Base-by-base conservation (phyloP, 2,329 filamentous ascomycete species). In the Aciculosporium take region DNA sequence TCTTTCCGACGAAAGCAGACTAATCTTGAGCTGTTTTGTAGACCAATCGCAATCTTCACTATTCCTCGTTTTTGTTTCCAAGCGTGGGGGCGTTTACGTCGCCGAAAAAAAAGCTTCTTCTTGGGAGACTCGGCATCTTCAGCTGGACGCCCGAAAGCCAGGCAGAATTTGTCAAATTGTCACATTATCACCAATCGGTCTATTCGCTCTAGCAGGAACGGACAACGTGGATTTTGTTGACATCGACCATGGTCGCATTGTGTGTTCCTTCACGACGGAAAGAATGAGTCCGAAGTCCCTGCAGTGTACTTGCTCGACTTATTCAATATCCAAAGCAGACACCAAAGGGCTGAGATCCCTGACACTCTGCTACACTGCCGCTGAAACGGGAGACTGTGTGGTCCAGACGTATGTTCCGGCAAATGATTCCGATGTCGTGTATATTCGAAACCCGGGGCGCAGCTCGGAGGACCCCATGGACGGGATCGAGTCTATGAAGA, bases 181-280 rank as follows among this genome's bases (percentile, higher is more conserved):
- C n/a, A 65, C 72, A 0, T 58, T 83, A 3, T 68, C 77, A 1
- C 63, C 63, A 1, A 56, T 84, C 3, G 68, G 72, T 0, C 63
- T 76, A 31, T 76, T 82, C 46, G 68, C 84, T 13, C 67, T 79
- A 12, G 71, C 76, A 3, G 68, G 76, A 12, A 60, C 65, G 6
- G 65, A 68, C 38, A 68, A 71, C 1, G 70, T 84, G 15, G 74
- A 84, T 52, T 67, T 82, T 5, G 55, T 68, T 47, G 52, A 69
- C 62, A 41, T 70, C 63, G 45, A 67, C 13, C 52, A 56, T 18
- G 52, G 58, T 15, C 44, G 58, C 8, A 61, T 78, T 2, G 64
- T 83, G n/a, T 69, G 82, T 53, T 74, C 72, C 0, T 79, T 85
- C 46, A 53, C 58, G 15, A 76, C 76, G 0, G 69, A 75, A 29